These are phyloP conservation scores for Coprinopsis cinerea DNA, from an alignment of 768 basidiomycete species.

Conservation along the genomic window DNA sequence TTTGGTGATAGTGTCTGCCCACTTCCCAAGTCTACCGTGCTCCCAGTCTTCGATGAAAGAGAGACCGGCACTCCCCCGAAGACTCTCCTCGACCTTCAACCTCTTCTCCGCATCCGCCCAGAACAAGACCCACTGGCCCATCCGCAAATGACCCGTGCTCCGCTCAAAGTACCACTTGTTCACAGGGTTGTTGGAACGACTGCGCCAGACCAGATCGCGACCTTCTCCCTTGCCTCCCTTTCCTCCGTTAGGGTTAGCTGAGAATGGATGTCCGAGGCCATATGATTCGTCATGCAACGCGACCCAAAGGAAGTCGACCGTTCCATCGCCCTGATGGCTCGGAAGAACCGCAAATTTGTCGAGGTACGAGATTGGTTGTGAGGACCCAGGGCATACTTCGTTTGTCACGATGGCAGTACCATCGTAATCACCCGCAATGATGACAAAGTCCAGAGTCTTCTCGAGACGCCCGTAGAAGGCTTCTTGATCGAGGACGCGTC, in stretches of 20 bases:
- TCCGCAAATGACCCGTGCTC: constrained; percentile 81
- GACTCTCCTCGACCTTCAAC: constrained; percentile 62
- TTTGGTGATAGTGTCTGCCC: constrained; percentile 61
- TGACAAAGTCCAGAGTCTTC: constrained; percentile 78
- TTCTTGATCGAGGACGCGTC: constrained; percentile 59
- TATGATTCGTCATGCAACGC: constrained; percentile 98
- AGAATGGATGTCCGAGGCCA: constrained; percentile 88
- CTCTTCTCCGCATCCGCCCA: constrained; percentile 98
- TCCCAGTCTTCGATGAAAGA: constrained; percentile 78
- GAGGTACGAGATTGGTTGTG: constrained; percentile 71
- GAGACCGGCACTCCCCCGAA: constrained; percentile 55
- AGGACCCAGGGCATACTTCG: constrained; percentile 34
- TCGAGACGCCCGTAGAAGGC: constrained; percentile 80
- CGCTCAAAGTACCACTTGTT: constrained; percentile 99
- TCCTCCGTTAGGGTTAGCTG: constrained; percentile 93
- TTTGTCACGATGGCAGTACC: constrained; percentile 92
- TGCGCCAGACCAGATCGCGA: constrained; percentile 95
- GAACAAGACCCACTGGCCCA: constrained; percentile 88
- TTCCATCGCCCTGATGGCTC: constrained; percentile 93
- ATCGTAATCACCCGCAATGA: constrained; percentile 91
- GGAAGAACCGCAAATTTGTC: constrained; percentile 99
- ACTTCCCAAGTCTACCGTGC: constrained; percentile 57
- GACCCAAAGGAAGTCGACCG: constrained; percentile 99
- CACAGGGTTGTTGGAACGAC: constrained; percentile 86
- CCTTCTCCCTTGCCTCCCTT: constrained; percentile 85